Conservation (phyloP, 1,284 basidiomycete species). For the Phaffia rhodozyma region DNA sequence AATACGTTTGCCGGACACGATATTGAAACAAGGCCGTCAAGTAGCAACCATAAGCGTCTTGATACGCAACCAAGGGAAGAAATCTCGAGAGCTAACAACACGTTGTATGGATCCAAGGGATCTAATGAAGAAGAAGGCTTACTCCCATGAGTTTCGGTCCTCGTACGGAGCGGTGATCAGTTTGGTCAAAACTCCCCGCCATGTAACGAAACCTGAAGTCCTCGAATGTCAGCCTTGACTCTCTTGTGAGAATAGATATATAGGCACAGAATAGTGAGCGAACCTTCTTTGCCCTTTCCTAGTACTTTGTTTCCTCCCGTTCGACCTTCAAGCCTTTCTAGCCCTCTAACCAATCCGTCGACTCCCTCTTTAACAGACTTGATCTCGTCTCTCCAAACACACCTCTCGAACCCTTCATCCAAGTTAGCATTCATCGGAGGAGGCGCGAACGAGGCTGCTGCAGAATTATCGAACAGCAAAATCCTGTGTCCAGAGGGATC, state of each 20-base stretch:
- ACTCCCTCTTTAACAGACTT: background rate
- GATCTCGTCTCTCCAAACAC: background rate
- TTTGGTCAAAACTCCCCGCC: constrained; percentile 13
- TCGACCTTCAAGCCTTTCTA: background rate
- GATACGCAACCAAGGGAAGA: too few species aligned
- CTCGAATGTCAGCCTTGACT: too few species aligned
- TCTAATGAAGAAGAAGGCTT: background rate
- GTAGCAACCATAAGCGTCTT: too few species aligned
- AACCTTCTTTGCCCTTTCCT: constrained; percentile 8
- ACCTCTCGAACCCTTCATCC: constrained; percentile 6
- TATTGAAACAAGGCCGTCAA: too few species aligned
- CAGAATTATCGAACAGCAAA: constrained; percentile 1
- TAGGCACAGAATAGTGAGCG: background rate
- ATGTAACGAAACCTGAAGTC: constrained; percentile 5
- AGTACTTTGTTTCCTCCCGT: background rate
- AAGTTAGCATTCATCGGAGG: constrained; percentile 2
- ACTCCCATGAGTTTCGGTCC: constrained; percentile 1
- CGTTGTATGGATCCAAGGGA: background rate
- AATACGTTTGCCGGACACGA: too few species aligned
- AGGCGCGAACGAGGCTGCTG: background rate
- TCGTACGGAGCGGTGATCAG: constrained; percentile 16
- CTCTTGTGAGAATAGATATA: background rate
- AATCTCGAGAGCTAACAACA: background rate
- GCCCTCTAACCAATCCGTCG: background rate
- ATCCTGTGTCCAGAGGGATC: background rate